Percentiles rank a stretch among this genome's conserved stretches.
Conservation (phyloP, 495 filamentous ascomycete genomes). For the Xylaria sp. region DNA sequence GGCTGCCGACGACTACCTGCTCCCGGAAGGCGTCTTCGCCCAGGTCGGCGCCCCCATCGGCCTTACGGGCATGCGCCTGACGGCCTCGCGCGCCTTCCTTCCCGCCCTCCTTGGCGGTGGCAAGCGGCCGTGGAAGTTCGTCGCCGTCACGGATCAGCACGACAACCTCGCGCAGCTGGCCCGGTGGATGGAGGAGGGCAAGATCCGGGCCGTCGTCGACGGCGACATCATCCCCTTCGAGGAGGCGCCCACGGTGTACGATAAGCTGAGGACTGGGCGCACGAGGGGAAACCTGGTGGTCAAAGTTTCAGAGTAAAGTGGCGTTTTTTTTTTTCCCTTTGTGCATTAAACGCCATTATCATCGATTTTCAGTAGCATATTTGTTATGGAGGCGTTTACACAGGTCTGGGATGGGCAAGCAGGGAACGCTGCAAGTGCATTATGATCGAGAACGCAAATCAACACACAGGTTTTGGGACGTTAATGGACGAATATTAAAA, state of each 20-base stretch:
- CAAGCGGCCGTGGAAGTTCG: slow-evolving; percentile 58
- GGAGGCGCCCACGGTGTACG: slow-evolving; percentile 68
- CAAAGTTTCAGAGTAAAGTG: slow-evolving; percentile 43
- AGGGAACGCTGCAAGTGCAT: not conserved
- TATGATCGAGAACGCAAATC: not conserved
- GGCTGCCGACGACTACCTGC: slow-evolving; percentile 61
- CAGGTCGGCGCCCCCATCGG: slow-evolving; percentile 57
- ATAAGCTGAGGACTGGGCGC: slow-evolving; percentile 65
- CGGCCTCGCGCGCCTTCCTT: slow-evolving; percentile 42
- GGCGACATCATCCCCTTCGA: slow-evolving; percentile 62
- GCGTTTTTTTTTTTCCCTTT: no score
- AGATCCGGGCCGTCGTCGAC: slow-evolving; percentile 67
- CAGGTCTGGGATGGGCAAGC: not conserved
- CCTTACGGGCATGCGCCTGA: slow-evolving; percentile 31
- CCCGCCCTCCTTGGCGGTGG: slow-evolving; percentile 72
- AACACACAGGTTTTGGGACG: not conserved
- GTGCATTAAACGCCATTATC: not conserved
- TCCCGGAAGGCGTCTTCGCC: slow-evolving; percentile 60
- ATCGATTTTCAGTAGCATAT: not conserved
- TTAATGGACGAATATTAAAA: not conserved
- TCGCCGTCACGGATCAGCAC: slow-evolving; percentile 47
- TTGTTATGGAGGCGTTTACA: slow-evolving; percentile 5
- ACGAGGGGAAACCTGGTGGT: slow-evolving; percentile 76
- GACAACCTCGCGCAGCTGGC: slow-evolving; percentile 63
- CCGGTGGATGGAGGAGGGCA: slow-evolving; percentile 66